Evolutionary conservation across 139 green algal genomes (phyloP), one percentile per base, ranked within the genome.

Genomic region (Closterium sp.): DNA sequence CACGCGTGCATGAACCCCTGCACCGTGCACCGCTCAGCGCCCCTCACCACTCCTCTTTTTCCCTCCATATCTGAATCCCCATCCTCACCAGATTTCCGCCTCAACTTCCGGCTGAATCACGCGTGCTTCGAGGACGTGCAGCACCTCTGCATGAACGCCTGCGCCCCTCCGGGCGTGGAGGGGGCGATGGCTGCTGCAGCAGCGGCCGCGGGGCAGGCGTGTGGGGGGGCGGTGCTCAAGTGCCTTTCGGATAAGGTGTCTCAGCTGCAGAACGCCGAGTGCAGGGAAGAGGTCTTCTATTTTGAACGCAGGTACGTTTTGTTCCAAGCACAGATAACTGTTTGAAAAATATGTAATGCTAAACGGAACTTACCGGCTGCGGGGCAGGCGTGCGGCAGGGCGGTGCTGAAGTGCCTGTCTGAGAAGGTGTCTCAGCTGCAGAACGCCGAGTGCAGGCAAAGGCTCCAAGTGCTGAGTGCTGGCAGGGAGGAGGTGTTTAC

Each of bases 21-120:
- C 9, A 6, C 34, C 6, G 34, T 50, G 38, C 38, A 79, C 19
- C 62, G 27, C 19, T 5, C 62, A 27, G 19, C 62, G 5, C 62
- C 19, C 85, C 85, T 30, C 27, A 87, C 85, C 28, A 87, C 28
- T 3, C 85, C 28, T 87, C 85, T 11, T 34, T 87, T 19, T 4
- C n/a, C 32, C 28, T 30, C 9, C 6, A 28, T 19, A 87, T 1
- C n/a, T 11, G 1, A 22, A 28, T 87, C 28, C 13, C 13, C n/a
- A 2, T 30, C 28, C n/a, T 32, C n/a, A 9, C n/a, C 31, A 94
- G 97, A 99, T 94, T 99, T 97, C 95, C 95, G 97, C 31, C 95
- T 99, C 27, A 99, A 98, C 95, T 97, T 96, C 93, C 95, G 97
- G n/a, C 95, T 99, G 19, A 89, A 92, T n/a, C 96, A 95, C n/a